A percentile compares a stretch with the other conserved stretches of the same genome.
Evolutionary conservation across 2,329 filamentous ascomycete species (phyloP).

Genomic region (Colletotrichum brevisporum): DNA sequence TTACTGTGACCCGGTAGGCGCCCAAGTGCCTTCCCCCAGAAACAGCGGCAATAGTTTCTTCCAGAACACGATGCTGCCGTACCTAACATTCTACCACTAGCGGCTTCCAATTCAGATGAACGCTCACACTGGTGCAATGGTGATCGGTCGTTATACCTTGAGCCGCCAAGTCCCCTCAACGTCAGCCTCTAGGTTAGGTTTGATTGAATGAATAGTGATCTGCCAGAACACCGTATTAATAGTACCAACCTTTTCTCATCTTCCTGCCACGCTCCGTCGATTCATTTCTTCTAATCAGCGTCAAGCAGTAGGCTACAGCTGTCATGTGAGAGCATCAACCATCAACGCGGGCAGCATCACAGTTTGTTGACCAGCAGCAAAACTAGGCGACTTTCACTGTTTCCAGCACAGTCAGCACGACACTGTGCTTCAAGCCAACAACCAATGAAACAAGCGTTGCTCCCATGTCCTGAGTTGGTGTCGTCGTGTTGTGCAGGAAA

Average conservation of each 20-base stretch:
- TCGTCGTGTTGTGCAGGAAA: slow-evolving; percentile 36
- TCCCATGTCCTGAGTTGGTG: slow-evolving; percentile 21
- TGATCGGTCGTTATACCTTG: background rate
- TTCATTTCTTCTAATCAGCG: background rate
- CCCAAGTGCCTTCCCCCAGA: background rate
- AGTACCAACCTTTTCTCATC: slow-evolving; percentile 9
- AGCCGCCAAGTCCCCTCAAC: background rate
- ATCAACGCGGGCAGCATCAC: background rate
- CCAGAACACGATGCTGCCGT: slow-evolving; percentile 15
- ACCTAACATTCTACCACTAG: slow-evolving; percentile 10
- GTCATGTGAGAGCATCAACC: background rate
- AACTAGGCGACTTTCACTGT: slow-evolving; percentile 14
- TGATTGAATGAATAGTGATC: slow-evolving; percentile 7
- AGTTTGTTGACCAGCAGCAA: slow-evolving; percentile 19
- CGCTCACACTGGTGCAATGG: background rate
- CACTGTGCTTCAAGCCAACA: background rate
- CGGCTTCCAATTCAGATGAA: slow-evolving; percentile 22
- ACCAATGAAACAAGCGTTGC: slow-evolving; percentile 1
- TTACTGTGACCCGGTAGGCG: slow-evolving; percentile 10
- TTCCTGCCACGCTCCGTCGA: background rate
- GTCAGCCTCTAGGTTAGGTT: slow-evolving; percentile 6
- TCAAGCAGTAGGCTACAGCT: background rate
- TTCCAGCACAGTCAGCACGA: background rate
- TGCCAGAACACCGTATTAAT: slow-evolving; percentile 25
- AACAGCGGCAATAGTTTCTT: slow-evolving; percentile 2